Percentiles rank a stretch among this genome's conserved stretches.
These are phyloP conservation scores for Pyrenophora tritici-repentis DNA, from an alignment of 2,329 filamentous ascomycete species.

Conservation along the genomic window DNA sequence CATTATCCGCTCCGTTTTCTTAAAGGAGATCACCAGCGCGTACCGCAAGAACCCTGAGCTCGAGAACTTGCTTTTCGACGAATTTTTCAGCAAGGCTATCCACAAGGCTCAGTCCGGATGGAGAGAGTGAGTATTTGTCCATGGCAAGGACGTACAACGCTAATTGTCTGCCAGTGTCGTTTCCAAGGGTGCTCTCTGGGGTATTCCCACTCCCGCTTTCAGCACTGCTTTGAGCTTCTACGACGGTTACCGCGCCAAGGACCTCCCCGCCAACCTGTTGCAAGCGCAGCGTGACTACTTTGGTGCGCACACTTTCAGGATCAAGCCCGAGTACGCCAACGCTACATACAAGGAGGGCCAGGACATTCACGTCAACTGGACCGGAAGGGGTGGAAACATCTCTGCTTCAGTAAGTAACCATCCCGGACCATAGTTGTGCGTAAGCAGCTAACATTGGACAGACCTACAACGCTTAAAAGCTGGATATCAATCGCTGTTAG, in stretches of 20 bases:
- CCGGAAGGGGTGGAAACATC: conserved; percentile 94
- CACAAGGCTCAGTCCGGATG: conserved; percentile 78
- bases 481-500: conserved; percentile 18
- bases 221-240: conserved; percentile 97
- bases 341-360: conserved; percentile 81
- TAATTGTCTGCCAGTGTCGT: conserved; percentile 70
- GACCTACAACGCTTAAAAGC: conserved; percentile 86
- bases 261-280: conserved; percentile 96
- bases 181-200: conserved; percentile 87
- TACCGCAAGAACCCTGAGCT: conserved; percentile 90
- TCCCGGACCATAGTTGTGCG: not conserved
- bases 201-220: conserved; percentile 96
- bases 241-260: conserved; percentile 96
- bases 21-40: conserved; percentile 98
- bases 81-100: conserved; percentile 99
- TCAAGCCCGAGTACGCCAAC: conserved; percentile 59
- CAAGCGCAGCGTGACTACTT: conserved; percentile 99
- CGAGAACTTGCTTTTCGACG: conserved; percentile 97
- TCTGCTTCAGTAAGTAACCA: conserved; percentile 68
- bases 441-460: conserved; percentile 5
- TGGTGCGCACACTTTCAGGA: conserved; percentile 65
- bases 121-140: conserved; percentile 43
- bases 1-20: conserved; percentile 99
- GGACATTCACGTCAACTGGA: conserved; percentile 99
- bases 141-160: conserved; percentile 1